Percentiles rank a stretch among this genome's conserved stretches.
Evolutionary conservation across 768 basidiomycete genomes (phyloP).

Genomic region (Psilocybe sp.): DNA sequence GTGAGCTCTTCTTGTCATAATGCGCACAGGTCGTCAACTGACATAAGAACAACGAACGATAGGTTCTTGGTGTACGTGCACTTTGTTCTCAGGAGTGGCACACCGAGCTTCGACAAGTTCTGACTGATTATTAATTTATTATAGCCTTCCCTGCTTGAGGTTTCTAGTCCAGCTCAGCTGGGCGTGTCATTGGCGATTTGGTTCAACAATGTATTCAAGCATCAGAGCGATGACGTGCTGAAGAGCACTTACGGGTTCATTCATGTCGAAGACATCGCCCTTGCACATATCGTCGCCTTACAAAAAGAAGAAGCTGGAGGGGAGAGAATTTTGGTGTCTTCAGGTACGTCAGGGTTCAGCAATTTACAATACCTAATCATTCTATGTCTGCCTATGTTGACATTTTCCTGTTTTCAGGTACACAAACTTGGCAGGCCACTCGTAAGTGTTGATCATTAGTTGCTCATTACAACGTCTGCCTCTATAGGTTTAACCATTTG

Average conservation of each 20-base stretch:
- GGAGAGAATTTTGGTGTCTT: constrained; percentile 49
- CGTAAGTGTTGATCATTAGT: too few species aligned
- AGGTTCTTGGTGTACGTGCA: constrained; percentile 1
- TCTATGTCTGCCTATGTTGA: too few species aligned
- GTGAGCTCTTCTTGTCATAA: too few species aligned
- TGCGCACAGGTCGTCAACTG: too few species aligned
- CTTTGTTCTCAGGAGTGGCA: not conserved
- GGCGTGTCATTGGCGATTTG: constrained; percentile 2
- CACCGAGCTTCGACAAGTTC: not conserved
- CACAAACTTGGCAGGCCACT: too few species aligned
- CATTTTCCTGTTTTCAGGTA: too few species aligned
- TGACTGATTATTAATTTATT: not conserved
- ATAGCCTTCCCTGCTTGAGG: constrained; percentile 6
- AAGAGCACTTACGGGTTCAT: constrained; percentile 26
- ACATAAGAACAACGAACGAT: too few species aligned
- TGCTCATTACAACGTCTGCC: too few species aligned
- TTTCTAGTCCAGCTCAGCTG: constrained; percentile 4
- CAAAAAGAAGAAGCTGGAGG: constrained; percentile 47
- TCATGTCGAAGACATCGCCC: constrained; percentile 53
- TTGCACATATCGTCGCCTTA: constrained; percentile 51
- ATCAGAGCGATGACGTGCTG: constrained; percentile 26
- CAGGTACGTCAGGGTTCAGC: too few species aligned
- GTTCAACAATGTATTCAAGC: constrained; percentile 1
- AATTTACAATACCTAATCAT: too few species aligned
- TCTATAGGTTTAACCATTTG: not conserved